Base-by-base conservation (phyloP, 179 eudicot genomes). In the Silene coronaria region DNA sequence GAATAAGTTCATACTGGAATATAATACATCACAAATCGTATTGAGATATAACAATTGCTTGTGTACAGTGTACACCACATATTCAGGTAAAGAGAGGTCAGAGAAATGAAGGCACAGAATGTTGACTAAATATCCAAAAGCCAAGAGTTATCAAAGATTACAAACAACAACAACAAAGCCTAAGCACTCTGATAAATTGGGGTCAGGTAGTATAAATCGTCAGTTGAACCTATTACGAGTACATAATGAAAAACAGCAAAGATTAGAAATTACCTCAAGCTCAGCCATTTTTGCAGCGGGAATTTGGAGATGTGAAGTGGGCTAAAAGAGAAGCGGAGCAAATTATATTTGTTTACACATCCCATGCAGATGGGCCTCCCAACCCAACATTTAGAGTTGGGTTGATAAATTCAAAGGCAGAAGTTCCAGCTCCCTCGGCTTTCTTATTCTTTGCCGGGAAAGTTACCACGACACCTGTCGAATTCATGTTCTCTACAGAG, bases 341-440 rank as follows among this genome's bases (percentile, higher is more conserved):
- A 12, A 36, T 51, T 13, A 13, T 19, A 55, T 23, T 61, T 32
- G 75, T 26, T 38, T 74, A 82, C 66, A 80, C 34, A 61, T 79
- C 89, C 99, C 97, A 95, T 24, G 92, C 86, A 27, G 99, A 90
- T 62, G 85, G 82, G 22, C 99, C 99, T 26, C 97, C 97, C 72
- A 87, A 75, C 58, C 97, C 99, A 82, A 92, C 84, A 71, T 89
- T 82, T 64, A 79, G 82, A 23, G 80, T 38, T 57, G 76, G 59
- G 55, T 5, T 16, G 11, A 72, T 13, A 26, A 85, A 81, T 82
- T 82, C 83, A 73, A 85, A 82, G 1, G 57, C 81, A 45, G 86
- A 75, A 63, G 80, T 73, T 22, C 71, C 74, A 51, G 72, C 62
- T 46, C 70, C 78, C 77, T 84, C 88, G n/a, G 55, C 72, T 79